These are phyloP conservation scores for Pseudopediastrum boryanum DNA, from an alignment of 139 green algal species.

Conservation along the genomic window DNA sequence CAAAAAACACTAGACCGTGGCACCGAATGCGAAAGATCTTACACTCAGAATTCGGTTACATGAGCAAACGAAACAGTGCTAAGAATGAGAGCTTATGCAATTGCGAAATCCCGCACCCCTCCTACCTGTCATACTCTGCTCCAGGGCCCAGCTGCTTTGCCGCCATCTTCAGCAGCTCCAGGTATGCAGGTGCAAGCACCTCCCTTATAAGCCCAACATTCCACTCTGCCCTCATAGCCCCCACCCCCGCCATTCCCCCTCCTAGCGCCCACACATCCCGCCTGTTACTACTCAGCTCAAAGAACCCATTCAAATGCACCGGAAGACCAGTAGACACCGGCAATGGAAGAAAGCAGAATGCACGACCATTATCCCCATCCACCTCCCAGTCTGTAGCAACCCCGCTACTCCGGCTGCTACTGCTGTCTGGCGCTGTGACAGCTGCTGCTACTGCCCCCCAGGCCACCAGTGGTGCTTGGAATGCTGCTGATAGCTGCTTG, in stretches of 20 bases:
- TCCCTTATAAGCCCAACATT: conserved; percentile 69
- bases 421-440: conserved; percentile 31
- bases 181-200: conserved; percentile 63
- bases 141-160: conserved; percentile 51
- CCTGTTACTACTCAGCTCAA: conserved; percentile 72
- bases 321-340: conserved; percentile 62
- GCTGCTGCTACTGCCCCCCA: conserved; percentile 73
- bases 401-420: not conserved
- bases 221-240: conserved; percentile 66
- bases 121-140: conserved; percentile 37
- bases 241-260: conserved; percentile 67
- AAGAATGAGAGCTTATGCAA: too few species aligned
- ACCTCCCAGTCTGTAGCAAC: not conserved
- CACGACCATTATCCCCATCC: conserved; percentile 39
- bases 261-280: conserved; percentile 76
- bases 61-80: too few species aligned
- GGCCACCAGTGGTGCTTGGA: conserved; percentile 63
- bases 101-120: too few species aligned
- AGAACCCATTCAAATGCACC: conserved; percentile 78
- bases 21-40: too few species aligned
- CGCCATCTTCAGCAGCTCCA: conserved; percentile 51
- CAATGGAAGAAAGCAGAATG: conserved; percentile 82
- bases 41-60: too few species aligned
- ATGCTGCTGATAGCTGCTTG: conserved; percentile 33
- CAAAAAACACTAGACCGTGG: too few species aligned